Evolutionary conservation across 257 asterid species (phyloP), one percentile per base, ranked within the genome.

Genomic region (Solanum gandarillasii): DNA sequence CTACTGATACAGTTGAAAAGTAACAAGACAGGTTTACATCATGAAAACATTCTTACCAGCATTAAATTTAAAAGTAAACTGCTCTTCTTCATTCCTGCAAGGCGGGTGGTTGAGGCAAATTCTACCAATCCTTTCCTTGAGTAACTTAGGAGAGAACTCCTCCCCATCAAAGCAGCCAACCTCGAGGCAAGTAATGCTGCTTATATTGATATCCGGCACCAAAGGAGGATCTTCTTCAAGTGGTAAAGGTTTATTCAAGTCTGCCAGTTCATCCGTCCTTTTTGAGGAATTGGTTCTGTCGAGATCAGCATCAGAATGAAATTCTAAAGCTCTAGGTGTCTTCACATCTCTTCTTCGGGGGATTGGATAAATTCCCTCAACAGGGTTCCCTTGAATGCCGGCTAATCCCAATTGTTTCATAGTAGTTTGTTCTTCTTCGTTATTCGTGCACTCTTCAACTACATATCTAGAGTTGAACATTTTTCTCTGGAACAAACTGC

Each of bases 1-100:
- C 60, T 10, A 23, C 62, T 25, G 27, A 78, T 7, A 76, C 39
- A 87, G 81, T 79, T 85, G n/a, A n/a, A 76, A 73, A 68, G 13
- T 86, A 84, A 81, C 87, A 81, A 75, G 55, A 75, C 14, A 13
- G 82, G 46, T 35, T 73, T 36, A 29, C 68, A 29, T 68, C 65
- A 46, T 35, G 36, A 36, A 31, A 70, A 67, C 31, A 83, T 55
- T 52, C 91, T 91, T 90, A 95, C 98, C 95, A 46, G 92, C 52
- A 70, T 67, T 83, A 20, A 70, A 71, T 35, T 87, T 90, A 90
- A 82, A 87, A 70, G 72, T 38, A 38, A 46, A 68, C 86, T 39
- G 94, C 90, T 89, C 94, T 29, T 86, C 87, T 32, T 91, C 90
- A 81, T 82, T 87, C 87, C 83, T 84, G 81, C 25, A 86, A 16